phyloP scores from a whole-genome alignment of 129 eudicot genomes.

The Solidago caesia region DNA sequence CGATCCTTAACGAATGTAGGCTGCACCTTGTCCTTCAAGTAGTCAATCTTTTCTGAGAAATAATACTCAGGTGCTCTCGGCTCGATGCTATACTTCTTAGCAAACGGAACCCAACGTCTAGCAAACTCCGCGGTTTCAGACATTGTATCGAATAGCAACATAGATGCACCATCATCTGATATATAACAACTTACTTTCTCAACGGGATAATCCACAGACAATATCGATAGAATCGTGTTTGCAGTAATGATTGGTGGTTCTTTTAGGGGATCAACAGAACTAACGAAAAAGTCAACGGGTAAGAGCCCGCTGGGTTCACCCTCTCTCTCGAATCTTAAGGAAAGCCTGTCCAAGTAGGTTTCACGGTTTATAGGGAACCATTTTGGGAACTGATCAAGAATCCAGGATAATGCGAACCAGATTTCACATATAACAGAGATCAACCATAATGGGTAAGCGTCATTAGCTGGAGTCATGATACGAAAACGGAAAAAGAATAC shows the following conservation, averaged over 20 bases:
- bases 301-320: slow-evolving; percentile 75
- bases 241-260: slow-evolving; percentile 98
- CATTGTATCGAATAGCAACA: slow-evolving; percentile 85
- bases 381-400: slow-evolving; percentile 96
- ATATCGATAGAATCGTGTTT: slow-evolving; percentile 85
- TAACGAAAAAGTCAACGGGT: slow-evolving; percentile 86
- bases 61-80: slow-evolving; percentile 97
- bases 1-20: slow-evolving; percentile 95
- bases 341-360: slow-evolving; percentile 86
- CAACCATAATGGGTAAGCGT: slow-evolving; percentile 88
- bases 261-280: slow-evolving; percentile 92
- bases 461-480: slow-evolving; percentile 80
- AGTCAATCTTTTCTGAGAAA: slow-evolving; percentile 90
- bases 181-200: slow-evolving; percentile 92
- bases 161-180: slow-evolving; percentile 98
- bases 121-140: slow-evolving; percentile 95
- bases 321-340: slow-evolving; percentile 86
- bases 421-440: slow-evolving; percentile 93
- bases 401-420: slow-evolving; percentile 97
- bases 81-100: slow-evolving; percentile 81
- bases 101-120: slow-evolving; percentile 96
- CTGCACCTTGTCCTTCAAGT: slow-evolving; percentile 89
- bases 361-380: slow-evolving; percentile 94
- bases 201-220: slow-evolving; percentile 88
- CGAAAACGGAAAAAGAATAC: slow-evolving; percentile 86